Base-by-base conservation (phyloP, 768 basidiomycete species). In the Serendipita indica region DNA sequence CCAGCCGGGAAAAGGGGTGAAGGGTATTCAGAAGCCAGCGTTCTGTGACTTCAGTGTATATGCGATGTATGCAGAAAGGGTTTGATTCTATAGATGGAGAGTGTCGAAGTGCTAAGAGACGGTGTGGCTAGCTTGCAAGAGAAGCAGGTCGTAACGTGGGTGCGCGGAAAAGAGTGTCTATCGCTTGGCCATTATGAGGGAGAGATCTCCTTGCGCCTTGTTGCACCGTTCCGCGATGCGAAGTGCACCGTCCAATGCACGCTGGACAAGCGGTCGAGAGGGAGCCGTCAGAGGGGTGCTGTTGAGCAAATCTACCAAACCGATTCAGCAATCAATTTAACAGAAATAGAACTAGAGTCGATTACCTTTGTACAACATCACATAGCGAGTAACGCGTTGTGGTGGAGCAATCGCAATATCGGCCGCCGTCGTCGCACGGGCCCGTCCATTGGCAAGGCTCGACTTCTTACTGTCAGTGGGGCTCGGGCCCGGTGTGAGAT, bases 391-490 rank as follows among this genome's bases (percentile, higher is more conserved):
- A n/a, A 82, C 74, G 18, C 83, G 72, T 65, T 84, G 81, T 13
- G 77, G 75, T 16, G 82, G 82, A 62, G 79, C 70, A 57, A 84
- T 82, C 1, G 81, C 80, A 28, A 84, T 65, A 59, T 84, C 83
- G 57, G 80, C 71, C 22, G 81, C 72, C 30, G 68, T 68, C 2
- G 65, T 65, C 28, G 63, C 63, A 60, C 65, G 67, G 39, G 52
- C 58, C 46, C 13, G 25, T 25, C 20, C 33, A 27, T 56, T 27
- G 12, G 41, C n/a, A 10, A 60, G 3, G 30, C 18, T 54, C 20
- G 18, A 13, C 3, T 35, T 20, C 5, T 39, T 34, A 14, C 16
- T 28, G n/a, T 33, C 57, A 25, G 35, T 32, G 20, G 61, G 25
- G 58, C 25, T 20, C 46, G 49, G 22, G 6, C 57, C n/a, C n/a